Evolutionary conservation across 2,329 filamentous ascomycete species (phyloP), one percentile per base, ranked within the genome.

Genomic region (Colletotrichum spinosum): DNA sequence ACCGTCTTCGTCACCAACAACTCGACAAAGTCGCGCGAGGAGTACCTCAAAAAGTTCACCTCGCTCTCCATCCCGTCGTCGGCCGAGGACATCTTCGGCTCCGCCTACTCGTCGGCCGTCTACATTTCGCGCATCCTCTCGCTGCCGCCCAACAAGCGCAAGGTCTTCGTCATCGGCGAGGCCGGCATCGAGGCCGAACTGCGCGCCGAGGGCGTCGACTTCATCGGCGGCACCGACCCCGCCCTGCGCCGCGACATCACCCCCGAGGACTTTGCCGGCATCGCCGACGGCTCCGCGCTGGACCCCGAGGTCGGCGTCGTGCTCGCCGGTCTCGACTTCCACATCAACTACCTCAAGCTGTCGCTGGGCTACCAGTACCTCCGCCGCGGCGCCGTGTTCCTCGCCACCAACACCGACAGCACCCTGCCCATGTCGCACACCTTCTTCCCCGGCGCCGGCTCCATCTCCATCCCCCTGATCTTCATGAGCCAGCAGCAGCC

Each of bases 1-100:
- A 86, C 96, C 39, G 90, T 99, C 59, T 99, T 99, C 75, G 96
- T 99, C 56, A 99, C 96, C 45, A 99, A 99, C 82, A 99, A 99
- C 83, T 97, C 94, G 74, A 98, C 96, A 62, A 99, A 99, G 78
- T 97, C 95, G 10, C 91, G 96, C 61, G 83, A 87, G 54, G 94
- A 97, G 76, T 99, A 99, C 80, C 90, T 92, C 77, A 93, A 95
- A 83, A 99, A 98, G 76, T 90, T 99, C 66, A 88, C 91, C 51
- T 82, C 82, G 58, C 86, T 97, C 76, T 92, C 91, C 51, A 97
- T 99, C 72, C 90, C 91, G 1, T 90, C 88, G 71, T 84, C 87
- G 64, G 88, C 91, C 48, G 93, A 98, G 75, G 96, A 99, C 81
- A 92, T 99, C 70, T 99, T 99, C 76, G 94, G 93, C 67, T 97